A percentile compares a stretch with the other conserved stretches of the same genome.
Conservation (phyloP, 2,329 filamentous ascomycete genomes). For the Colletotrichum melonis region DNA sequence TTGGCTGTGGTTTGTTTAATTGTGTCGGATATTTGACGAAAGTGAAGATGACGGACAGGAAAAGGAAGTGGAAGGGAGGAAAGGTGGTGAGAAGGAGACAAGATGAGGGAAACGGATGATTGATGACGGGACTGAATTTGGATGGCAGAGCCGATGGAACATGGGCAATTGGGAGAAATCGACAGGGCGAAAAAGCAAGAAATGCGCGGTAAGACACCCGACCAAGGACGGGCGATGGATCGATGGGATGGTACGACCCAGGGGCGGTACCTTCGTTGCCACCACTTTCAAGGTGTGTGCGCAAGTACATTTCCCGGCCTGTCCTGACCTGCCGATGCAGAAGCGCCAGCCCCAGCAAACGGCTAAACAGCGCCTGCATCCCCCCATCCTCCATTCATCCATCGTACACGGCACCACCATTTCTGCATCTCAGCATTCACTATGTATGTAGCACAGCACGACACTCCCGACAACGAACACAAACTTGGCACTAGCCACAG, state of each 20-base stretch:
- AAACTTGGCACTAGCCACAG: not conserved
- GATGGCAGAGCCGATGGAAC: not conserved
- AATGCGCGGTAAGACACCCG: constrained; percentile 18
- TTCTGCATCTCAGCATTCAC: not conserved
- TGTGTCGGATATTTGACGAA: constrained; percentile 3
- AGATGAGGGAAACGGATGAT: not conserved
- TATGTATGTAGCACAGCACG: not conserved
- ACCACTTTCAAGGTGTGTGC: not conserved
- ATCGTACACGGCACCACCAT: not conserved
- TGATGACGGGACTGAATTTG: constrained; percentile 27
- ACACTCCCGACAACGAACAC: not conserved
- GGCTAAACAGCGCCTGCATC: constrained; percentile 17
- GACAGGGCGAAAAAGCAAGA: constrained; percentile 32
- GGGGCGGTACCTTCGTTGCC: not conserved
- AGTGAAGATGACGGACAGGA: not conserved
- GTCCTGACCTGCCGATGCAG: not conserved
- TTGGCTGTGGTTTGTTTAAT: not conserved
- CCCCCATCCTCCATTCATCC: not conserved
- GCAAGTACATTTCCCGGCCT: not conserved
- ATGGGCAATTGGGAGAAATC: constrained; percentile 12
- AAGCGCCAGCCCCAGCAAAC: constrained; percentile 28
- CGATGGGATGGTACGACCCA: constrained; percentile 28
- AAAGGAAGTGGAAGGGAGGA: not conserved
- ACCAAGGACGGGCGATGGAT: constrained; percentile 19
- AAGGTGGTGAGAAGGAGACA: not conserved